Evolutionary conservation across 2,329 filamentous ascomycete species (phyloP).

Genomic region (Cladophialophora chaetospira): DNA sequence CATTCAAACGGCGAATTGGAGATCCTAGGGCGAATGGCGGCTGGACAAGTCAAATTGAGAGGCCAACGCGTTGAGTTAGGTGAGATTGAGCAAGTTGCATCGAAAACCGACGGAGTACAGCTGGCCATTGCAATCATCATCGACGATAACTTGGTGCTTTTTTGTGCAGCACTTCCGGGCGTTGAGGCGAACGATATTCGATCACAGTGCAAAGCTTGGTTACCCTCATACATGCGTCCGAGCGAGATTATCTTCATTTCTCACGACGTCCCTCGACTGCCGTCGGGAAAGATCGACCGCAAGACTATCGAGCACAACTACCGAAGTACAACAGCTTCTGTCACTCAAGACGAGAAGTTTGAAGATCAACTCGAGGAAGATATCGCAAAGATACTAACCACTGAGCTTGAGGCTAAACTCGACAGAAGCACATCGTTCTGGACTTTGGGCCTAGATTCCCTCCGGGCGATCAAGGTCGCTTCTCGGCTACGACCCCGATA

Average conservation of each 20-base stretch:
- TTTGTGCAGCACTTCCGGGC: constrained; percentile 61
- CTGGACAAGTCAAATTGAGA: constrained; percentile 82
- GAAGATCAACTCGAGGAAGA: constrained; percentile 31
- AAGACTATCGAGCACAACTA: constrained; percentile 56
- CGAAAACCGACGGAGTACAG: constrained; percentile 63
- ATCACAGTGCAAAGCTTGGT: constrained; percentile 68
- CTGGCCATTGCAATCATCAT: constrained; percentile 69
- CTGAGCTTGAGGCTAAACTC: constrained; percentile 46
- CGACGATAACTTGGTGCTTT: constrained; percentile 70
- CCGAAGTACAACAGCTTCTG: constrained; percentile 17
- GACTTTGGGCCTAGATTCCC: constrained; percentile 66
- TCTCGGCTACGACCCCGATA: constrained; percentile 63
- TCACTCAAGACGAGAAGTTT: background rate
- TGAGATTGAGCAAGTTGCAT: constrained; percentile 71
- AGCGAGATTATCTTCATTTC: constrained; percentile 65
- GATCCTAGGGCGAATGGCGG: constrained; percentile 76
- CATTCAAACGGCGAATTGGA: constrained; percentile 70
- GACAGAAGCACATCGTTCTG: constrained; percentile 49
- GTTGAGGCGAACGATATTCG: constrained; percentile 52
- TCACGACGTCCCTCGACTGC: constrained; percentile 68
- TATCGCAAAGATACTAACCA: constrained; percentile 47
- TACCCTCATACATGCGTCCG: constrained; percentile 83
- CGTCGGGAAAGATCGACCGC: constrained; percentile 82
- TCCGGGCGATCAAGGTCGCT: constrained; percentile 64
- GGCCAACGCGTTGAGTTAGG: constrained; percentile 82